Conservation (phyloP, 306 rosid genomes). For the Abrus precatorius region DNA sequence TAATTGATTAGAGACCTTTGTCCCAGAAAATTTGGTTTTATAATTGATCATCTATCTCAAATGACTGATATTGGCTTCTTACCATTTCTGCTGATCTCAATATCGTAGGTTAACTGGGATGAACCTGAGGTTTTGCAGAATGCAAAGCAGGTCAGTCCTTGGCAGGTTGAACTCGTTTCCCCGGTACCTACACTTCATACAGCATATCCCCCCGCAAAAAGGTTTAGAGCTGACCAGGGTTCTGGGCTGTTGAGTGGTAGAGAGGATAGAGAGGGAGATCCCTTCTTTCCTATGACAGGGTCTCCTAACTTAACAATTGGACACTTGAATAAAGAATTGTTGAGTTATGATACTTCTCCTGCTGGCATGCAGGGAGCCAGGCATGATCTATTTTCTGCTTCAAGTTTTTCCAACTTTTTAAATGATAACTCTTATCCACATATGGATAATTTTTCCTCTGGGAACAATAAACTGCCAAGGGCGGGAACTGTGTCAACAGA, state of each 20-base stretch:
- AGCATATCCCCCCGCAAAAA: slow-evolving; percentile 57
- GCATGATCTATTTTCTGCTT: slow-evolving; percentile 66
- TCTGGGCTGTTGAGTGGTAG: slow-evolving; percentile 38
- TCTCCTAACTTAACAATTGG: slow-evolving; percentile 59
- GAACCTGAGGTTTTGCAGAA: slow-evolving; percentile 70
- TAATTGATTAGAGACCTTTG: neutral
- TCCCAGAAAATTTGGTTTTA: neutral
- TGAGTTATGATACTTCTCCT: slow-evolving; percentile 66
- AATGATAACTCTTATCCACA: slow-evolving; percentile 45
- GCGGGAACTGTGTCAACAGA: slow-evolving; percentile 61
- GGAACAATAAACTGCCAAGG: slow-evolving; percentile 48
- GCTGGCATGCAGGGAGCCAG: slow-evolving; percentile 99
- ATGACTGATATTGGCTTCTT: slow-evolving; percentile 36
- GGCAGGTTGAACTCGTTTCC: slow-evolving; percentile 72
- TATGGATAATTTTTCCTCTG: slow-evolving; percentile 49
- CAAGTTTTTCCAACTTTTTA: slow-evolving; percentile 52
- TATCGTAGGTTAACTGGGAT: slow-evolving; percentile 78
- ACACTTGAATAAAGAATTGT: slow-evolving; percentile 56
- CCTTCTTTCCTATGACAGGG: slow-evolving; percentile 45
- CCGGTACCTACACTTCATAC: slow-evolving; percentile 52
- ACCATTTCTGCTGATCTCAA: slow-evolving; percentile 27
- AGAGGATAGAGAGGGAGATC: slow-evolving; percentile 53
- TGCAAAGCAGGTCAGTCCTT: slow-evolving; percentile 74
- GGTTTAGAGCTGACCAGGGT: slow-evolving; percentile 50
- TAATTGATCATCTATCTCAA: slow-evolving; percentile 15